Evolutionary conservation across 2,329 filamentous ascomycete genomes (phyloP), one percentile per base, ranked within the genome.

Genomic region (Fusarium paranaense): DNA sequence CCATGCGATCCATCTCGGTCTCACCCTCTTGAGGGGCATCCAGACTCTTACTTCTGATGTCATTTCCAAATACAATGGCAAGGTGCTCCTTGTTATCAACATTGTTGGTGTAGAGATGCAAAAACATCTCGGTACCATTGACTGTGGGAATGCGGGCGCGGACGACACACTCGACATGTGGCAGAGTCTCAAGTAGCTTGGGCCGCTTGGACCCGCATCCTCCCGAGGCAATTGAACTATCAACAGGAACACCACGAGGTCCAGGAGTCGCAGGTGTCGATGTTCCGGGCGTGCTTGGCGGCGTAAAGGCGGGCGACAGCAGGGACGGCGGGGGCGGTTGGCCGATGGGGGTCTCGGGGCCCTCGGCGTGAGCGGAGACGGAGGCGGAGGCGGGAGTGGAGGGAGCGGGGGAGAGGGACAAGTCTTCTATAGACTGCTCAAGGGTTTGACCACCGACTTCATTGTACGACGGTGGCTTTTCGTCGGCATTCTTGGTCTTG

Each of bases 11-110:
- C 86, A 94, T 90, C 82, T 97, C 94, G 2, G 94, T 95, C 85
- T 97, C 94, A 10, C 93, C 94, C 20, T 92, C 90, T 30, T 92
- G 85, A 50, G 90, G 88, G 16, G 91, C 91, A 81, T 97, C 93
- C 10, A 97, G 86, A 62, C 89, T 91, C 83, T 88, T 82, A 86
- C 91, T 90, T 81, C 97, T 90, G 75, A 98, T 98, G 57, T 92
- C 88, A 68, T 92, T 92, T 3, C 97, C 97, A 82, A 99, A 99
- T 0, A 99, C 97, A 80, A 99, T 98, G 20, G 97, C 97, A 61
- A 99, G 85, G 81, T 99, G 97, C 81, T 99, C 97, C 83, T 99
- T 99, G 74, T 92, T 94, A 82, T 99, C 97, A 8, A 94, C 91
- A 78, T 94, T 94, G 83, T 99, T 99, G 72, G 92, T 92, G 85